Evolutionary conservation across 495 filamentous ascomycete species (phyloP).

Genomic region (Podospora bellae-mahoneyi): DNA sequence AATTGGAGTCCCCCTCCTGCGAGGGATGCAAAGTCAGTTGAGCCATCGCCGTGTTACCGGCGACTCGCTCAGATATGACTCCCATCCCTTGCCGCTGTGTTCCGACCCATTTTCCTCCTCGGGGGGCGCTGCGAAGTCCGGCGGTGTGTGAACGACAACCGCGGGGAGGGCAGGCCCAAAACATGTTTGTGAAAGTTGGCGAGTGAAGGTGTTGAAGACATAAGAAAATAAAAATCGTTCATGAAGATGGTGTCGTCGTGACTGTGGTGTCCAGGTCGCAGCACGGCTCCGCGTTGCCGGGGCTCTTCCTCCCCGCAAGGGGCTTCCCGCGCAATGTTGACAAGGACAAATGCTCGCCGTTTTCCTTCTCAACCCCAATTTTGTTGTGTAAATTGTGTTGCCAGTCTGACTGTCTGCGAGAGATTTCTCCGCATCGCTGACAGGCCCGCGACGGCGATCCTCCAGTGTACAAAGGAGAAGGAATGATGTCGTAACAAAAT

Average conservation of each 20-base stretch:
- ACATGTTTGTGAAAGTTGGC: neutral
- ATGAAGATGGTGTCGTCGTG: conserved; percentile 4
- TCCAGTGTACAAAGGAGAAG: conserved; percentile 18
- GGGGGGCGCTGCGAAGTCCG: neutral
- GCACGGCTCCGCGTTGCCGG: neutral
- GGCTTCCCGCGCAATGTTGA: neutral
- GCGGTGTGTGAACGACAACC: neutral
- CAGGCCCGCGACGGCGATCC: conserved; percentile 5
- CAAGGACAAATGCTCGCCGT: neutral
- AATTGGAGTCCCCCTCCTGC: neutral
- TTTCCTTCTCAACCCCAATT: conserved; percentile 2
- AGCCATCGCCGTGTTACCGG: neutral
- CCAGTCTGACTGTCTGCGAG: conserved; percentile 13
- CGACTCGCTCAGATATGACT: neutral
- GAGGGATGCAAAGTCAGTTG: neutral
- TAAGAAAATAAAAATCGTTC: neutral
- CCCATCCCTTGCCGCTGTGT: neutral
- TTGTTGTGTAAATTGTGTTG: conserved; percentile 8
- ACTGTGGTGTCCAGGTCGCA: neutral
- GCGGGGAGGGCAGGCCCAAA: neutral
- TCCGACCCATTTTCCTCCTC: neutral
- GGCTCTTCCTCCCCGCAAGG: conserved; percentile 7
- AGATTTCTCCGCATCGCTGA: conserved; percentile 23
- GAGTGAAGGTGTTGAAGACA: conserved; percentile 4
- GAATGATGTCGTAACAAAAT: conserved; percentile 12